Percentiles rank a stretch among this genome's conserved stretches.
Conservation (phyloP, 2,329 filamentous ascomycete genomes). For the Exophiala aquamarina region DNA sequence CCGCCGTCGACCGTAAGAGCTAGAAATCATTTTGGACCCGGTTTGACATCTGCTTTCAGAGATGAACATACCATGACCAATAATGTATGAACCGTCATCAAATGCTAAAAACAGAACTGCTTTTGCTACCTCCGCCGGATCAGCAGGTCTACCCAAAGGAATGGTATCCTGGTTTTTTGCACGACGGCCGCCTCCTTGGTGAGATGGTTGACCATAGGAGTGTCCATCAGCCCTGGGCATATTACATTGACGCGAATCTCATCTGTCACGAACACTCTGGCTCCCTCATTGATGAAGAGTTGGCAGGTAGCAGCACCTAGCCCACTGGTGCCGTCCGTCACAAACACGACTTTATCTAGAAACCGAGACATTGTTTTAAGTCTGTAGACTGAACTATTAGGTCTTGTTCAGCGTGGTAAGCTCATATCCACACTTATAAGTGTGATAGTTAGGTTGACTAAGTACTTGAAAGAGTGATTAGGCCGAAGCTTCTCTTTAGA, state of each 20-base stretch:
- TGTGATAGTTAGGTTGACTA: no score
- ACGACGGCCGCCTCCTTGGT: background rate
- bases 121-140: conserved; percentile 33
- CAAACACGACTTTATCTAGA: conserved; percentile 8
- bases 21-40: background rate
- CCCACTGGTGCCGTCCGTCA: conserved; percentile 9
- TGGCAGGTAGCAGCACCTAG: conserved; percentile 2
- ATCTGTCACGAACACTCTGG: conserved; percentile 9
- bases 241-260: conserved; percentile 43
- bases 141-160: conserved; percentile 27
- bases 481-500: no score
- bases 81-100: conserved; percentile 32
- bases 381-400: no score
- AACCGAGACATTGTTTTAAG: conserved; percentile 4
- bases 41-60: background rate
- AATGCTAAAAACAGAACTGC: conserved; percentile 32
- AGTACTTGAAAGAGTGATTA: no score
- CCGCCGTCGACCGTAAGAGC: background rate
- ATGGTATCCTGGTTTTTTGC: conserved; percentile 4
- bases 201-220: conserved; percentile 33
- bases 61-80: conserved; percentile 18
- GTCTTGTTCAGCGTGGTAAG: no score
- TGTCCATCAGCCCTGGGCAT: conserved; percentile 41
- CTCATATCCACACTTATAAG: no score
- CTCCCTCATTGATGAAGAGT: conserved; percentile 12